phyloP scores from a whole-genome alignment of 2,329 filamentous ascomycete genomes.

The Tolypocladium sp. region DNA sequence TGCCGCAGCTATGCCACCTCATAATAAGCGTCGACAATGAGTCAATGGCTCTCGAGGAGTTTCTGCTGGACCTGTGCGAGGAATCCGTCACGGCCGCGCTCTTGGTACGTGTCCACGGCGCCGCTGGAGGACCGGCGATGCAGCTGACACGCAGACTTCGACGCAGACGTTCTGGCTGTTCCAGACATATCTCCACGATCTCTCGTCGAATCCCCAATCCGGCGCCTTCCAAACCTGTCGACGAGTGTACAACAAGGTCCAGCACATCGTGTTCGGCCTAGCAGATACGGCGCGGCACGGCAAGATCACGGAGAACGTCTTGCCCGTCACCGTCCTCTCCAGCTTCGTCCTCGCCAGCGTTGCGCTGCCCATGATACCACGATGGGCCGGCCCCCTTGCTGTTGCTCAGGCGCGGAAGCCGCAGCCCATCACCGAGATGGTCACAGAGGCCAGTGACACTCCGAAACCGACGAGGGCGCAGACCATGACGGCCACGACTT shows the following conservation, averaged over 20 bases:
- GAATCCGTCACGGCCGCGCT: constrained; percentile 79
- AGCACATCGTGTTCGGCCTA: constrained; percentile 77
- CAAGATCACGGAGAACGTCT: constrained; percentile 71
- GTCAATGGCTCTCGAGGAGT: constrained; percentile 85
- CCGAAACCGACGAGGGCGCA: constrained; percentile 56
- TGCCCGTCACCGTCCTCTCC: constrained; percentile 72
- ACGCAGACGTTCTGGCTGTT: constrained; percentile 80
- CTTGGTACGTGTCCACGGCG: constrained; percentile 47
- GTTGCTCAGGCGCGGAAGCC: constrained; percentile 75
- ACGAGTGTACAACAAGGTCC: constrained; percentile 79
- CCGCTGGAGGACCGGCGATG: background rate
- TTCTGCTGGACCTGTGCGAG: constrained; percentile 76
- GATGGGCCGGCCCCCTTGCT: constrained; percentile 70
- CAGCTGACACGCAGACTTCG: constrained; percentile 9
- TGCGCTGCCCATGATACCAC: constrained; percentile 65
- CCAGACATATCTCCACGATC: constrained; percentile 78
- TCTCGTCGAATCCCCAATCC: constrained; percentile 65
- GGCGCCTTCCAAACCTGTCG: constrained; percentile 74
- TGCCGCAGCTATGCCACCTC: constrained; percentile 79
- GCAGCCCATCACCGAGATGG: constrained; percentile 29
- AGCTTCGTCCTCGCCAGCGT: constrained; percentile 73
- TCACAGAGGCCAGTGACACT: constrained; percentile 24
- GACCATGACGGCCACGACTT: constrained; percentile 47
- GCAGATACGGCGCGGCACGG: constrained; percentile 60
- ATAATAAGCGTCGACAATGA: constrained; percentile 85